Conservation (phyloP, 176 grass and related monocot species). For the Otatea glauca region DNA sequence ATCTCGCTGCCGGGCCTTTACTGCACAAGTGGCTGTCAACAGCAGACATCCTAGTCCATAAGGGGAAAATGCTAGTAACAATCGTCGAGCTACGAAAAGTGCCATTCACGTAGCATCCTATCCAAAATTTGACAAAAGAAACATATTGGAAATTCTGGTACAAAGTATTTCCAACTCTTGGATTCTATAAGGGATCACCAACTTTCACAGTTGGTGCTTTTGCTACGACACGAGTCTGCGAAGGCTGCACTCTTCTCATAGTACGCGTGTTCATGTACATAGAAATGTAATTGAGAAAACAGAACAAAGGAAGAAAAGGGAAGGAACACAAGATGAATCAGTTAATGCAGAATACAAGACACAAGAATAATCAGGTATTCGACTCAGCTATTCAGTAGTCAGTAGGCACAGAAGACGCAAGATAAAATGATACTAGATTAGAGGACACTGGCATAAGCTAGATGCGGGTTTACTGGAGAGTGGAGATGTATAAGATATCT, state of each 20-base stretch:
- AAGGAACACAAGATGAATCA: background rate
- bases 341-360: background rate
- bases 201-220: background rate
- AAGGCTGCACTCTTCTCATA: slow-evolving; percentile 9
- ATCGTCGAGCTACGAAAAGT: background rate
- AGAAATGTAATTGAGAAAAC: background rate
- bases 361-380: background rate
- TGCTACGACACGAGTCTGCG: background rate
- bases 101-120: background rate
- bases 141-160: background rate
- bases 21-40: background rate
- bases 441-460: background rate
- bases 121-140: background rate
- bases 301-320: background rate
- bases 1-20: background rate
- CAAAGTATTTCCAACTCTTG: slow-evolving; percentile 1
- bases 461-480: background rate
- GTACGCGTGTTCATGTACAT: background rate
- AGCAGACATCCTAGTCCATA: background rate
- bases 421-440: background rate
- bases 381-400: background rate
- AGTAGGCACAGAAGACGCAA: background rate
- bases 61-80: background rate
- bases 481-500: background rate
- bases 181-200: background rate